Evolutionary conservation across 2,329 filamentous ascomycete genomes (phyloP).

Genomic region (Mariannaea elegans): DNA sequence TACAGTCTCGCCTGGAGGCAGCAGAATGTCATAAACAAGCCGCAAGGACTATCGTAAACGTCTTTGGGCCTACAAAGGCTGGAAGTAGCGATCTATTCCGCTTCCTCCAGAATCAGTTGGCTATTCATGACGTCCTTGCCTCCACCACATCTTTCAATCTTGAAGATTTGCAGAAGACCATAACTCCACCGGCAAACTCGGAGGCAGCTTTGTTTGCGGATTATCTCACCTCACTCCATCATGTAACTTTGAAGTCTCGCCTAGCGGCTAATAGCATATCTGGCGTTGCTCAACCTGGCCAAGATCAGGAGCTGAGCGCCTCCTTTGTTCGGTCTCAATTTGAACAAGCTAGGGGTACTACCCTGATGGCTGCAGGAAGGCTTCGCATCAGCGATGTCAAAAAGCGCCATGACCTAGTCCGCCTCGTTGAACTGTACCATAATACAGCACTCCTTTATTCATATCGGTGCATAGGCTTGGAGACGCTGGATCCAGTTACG

Average conservation of each 20-base stretch:
- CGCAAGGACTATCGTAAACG: conserved; percentile 16
- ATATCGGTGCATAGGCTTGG: conserved; percentile 36
- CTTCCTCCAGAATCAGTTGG: conserved; percentile 21
- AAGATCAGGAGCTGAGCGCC: neutral
- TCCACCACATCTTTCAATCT: conserved; percentile 33
- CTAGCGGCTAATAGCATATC: conserved; percentile 5
- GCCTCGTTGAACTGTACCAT: conserved; percentile 42
- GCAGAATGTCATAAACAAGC: conserved; percentile 20
- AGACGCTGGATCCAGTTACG: neutral
- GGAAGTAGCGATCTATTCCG: conserved; percentile 1
- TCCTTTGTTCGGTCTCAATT: conserved; percentile 29
- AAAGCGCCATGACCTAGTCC: conserved; percentile 38
- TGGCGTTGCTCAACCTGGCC: too few species aligned
- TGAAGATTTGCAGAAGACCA: conserved; percentile 32
- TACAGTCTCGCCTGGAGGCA: conserved; percentile 15
- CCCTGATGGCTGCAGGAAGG: conserved; percentile 39
- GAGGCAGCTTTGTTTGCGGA: conserved; percentile 38
- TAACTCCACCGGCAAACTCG: conserved; percentile 32
- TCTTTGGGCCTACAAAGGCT: neutral
- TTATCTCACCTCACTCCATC: conserved; percentile 31
- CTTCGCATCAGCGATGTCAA: conserved; percentile 26
- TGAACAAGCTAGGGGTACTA: conserved; percentile 39
- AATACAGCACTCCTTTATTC: conserved; percentile 41
- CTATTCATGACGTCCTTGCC: conserved; percentile 24
- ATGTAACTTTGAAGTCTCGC: conserved; percentile 27